These are phyloP conservation scores for Henckelia pumila DNA, from an alignment of 257 asterid species.

Conservation along the genomic window DNA sequence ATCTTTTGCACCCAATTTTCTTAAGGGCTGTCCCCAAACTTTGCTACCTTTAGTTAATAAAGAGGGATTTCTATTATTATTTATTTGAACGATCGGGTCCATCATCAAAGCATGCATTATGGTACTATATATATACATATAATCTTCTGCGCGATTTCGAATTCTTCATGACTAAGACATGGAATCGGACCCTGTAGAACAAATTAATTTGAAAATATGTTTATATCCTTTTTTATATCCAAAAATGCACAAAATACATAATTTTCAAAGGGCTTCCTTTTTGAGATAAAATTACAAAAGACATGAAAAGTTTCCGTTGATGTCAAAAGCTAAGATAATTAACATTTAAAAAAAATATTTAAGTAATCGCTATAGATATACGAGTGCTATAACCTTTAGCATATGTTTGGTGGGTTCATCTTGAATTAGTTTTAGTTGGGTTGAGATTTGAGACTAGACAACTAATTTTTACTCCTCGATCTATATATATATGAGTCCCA, in stretches of 20 bases:
- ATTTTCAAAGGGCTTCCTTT: not conserved
- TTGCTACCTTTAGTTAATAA: conserved; percentile 10
- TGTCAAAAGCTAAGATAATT: not conserved
- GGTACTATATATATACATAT: not conserved
- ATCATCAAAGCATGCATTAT: not conserved
- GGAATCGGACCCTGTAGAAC: too few species aligned
- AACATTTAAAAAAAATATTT: not conserved
- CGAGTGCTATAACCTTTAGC: not conserved
- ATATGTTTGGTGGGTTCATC: conserved; percentile 5
- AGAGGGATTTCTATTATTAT: not conserved
- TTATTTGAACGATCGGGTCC: conserved; percentile 14
- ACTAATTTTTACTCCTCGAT: conserved; percentile 19
- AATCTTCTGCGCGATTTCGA: not conserved
- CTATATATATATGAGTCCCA: too few species aligned
- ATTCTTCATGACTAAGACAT: not conserved
- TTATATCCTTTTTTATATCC: too few species aligned
- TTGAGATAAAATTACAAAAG: not conserved
- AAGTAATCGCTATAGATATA: conserved; percentile 1
- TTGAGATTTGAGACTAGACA: conserved; percentile 13
- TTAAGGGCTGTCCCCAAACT: conserved; percentile 1
- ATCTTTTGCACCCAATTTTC: conserved; percentile 3
- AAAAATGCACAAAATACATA: too few species aligned
- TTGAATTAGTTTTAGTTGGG: conserved; percentile 12
- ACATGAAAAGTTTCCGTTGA: not conserved
- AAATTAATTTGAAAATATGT: too few species aligned